phyloP scores from a whole-genome alignment of 1,284 basidiomycete species.

The Ceratobasidium papillatum region DNA sequence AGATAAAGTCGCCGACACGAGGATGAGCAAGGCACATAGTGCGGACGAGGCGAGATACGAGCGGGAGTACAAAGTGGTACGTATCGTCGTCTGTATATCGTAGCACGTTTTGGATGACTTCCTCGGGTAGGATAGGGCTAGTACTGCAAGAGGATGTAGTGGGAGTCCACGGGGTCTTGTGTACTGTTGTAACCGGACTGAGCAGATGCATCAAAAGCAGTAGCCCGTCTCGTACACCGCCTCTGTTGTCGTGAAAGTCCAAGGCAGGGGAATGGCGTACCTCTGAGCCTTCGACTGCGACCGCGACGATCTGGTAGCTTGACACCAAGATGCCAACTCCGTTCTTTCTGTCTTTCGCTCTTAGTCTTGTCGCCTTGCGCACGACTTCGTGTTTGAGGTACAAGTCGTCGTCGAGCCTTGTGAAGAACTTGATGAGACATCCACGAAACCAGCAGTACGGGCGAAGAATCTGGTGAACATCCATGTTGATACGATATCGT shows the following conservation, averaged over 20 bases:
- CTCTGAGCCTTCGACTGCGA: neutral
- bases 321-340: conserved; percentile 13
- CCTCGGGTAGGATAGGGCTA: neutral
- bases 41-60: conserved; percentile 4
- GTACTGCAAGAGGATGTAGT: neutral
- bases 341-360: neutral
- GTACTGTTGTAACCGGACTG: neutral
- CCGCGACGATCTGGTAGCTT: neutral
- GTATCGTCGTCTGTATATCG: neutral
- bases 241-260: neutral
- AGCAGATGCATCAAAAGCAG: conserved; percentile 2
- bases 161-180: neutral
- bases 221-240: neutral
- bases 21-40: neutral
- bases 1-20: conserved; percentile 1
- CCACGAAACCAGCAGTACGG: conserved; percentile 8
- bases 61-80: neutral
- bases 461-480: neutral
- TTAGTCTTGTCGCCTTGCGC: neutral
- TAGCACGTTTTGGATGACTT: neutral
- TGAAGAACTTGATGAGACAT: conserved; percentile 9
- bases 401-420: neutral
- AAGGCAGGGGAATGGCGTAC: conserved; percentile 21
- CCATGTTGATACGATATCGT: neutral
- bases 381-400: neutral